A percentile compares a stretch with the other conserved stretches of the same genome.
Evolutionary conservation across 202 grass and related monocot genomes (phyloP).

Genomic region (Setaria italica): DNA sequence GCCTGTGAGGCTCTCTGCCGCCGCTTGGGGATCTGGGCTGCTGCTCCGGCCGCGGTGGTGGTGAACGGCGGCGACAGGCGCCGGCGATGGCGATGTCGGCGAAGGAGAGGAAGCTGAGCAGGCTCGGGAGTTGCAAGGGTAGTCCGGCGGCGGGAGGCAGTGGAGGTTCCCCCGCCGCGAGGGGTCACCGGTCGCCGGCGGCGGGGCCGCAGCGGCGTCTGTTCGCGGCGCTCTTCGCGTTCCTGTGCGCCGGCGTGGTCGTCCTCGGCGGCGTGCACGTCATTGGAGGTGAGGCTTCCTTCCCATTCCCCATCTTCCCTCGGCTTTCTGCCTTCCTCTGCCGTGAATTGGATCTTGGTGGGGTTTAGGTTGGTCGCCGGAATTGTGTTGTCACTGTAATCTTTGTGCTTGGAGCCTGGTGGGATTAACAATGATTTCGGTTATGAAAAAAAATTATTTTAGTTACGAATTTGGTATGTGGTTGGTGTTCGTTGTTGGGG

Average conservation of each 20-base stretch:
- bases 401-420: constrained; percentile 27
- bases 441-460: constrained; percentile 5
- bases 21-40: constrained; percentile 46
- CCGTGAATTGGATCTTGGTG: constrained; percentile 47
- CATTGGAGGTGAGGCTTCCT: constrained; percentile 58
- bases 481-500: constrained; percentile 42
- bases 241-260: constrained; percentile 50
- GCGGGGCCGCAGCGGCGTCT: constrained; percentile 43
- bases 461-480: neutral
- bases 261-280: constrained; percentile 50
- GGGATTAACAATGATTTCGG: constrained; percentile 26
- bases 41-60: neutral
- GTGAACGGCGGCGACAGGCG: constrained; percentile 1
- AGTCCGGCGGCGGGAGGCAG: neutral
- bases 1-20: neutral
- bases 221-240: constrained; percentile 53
- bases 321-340: neutral
- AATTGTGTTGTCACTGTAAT: constrained; percentile 27
- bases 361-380: constrained; percentile 36
- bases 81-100: constrained; percentile 39
- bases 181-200: constrained; percentile 45
- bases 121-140: constrained; percentile 46
- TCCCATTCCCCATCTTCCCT: neutral
- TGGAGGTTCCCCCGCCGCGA: constrained; percentile 21
- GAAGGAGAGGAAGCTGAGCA: constrained; percentile 59